These are phyloP conservation scores for Colletotrichum paranaense DNA, from an alignment of 2,329 filamentous ascomycete species.

Conservation along the genomic window DNA sequence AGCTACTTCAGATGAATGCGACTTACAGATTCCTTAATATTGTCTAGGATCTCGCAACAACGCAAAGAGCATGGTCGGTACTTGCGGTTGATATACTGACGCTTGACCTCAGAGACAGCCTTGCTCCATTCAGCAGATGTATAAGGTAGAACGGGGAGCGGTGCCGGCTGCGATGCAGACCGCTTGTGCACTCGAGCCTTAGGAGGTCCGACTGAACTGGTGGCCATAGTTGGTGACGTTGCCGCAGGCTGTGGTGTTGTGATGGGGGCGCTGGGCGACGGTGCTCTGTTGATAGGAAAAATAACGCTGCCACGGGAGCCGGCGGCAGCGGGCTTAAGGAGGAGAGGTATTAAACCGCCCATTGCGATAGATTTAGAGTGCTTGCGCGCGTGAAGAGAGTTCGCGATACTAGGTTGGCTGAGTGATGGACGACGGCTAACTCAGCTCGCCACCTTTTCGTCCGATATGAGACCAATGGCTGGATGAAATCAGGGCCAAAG, in stretches of 20 bases:
- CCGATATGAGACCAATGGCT: constrained; percentile 30
- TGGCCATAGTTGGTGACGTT: constrained; percentile 43
- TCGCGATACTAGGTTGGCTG: background rate
- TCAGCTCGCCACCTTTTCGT: constrained; percentile 29
- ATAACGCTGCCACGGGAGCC: constrained; percentile 36
- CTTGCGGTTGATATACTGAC: constrained; percentile 60
- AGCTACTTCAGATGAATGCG: background rate
- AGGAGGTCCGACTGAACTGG: constrained; percentile 23
- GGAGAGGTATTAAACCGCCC: constrained; percentile 46
- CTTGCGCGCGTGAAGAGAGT: constrained; percentile 3
- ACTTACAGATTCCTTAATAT: constrained; percentile 57
- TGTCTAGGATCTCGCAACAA: constrained; percentile 65
- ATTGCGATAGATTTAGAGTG: constrained; percentile 37
- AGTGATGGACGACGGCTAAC: background rate
- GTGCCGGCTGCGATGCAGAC: constrained; percentile 38
- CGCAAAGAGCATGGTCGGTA: constrained; percentile 65
- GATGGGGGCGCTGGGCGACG: background rate
- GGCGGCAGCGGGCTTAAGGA: constrained; percentile 40
- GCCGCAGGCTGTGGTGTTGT: constrained; percentile 18
- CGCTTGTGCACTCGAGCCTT: constrained; percentile 40
- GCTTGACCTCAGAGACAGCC: constrained; percentile 64
- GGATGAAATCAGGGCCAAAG: background rate
- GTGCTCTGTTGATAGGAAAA: constrained; percentile 35
- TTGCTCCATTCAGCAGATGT: constrained; percentile 63
- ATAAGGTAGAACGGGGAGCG: constrained; percentile 50